Conservation (phyloP, 1,284 basidiomycete species). For the Ceratobasidium sp. region DNA sequence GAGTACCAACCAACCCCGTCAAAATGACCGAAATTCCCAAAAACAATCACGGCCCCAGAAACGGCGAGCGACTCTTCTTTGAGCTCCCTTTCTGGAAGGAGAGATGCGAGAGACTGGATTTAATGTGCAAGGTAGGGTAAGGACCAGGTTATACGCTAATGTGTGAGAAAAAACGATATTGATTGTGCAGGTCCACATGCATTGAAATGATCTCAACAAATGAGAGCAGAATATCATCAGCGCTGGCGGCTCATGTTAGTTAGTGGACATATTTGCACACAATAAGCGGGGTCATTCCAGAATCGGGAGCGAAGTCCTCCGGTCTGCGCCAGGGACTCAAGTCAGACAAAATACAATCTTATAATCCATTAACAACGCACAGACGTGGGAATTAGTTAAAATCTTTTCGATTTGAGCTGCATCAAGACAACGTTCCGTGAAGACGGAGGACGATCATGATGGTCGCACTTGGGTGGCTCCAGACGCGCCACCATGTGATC, state of each 20-base stretch:
- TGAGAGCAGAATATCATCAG: not conserved
- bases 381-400: not conserved
- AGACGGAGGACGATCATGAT: not conserved
- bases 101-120: slow-evolving; percentile 2
- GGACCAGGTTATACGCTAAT: slow-evolving; percentile 3
- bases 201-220: not conserved
- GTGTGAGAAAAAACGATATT: not conserved
- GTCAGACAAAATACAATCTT: not conserved
- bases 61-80: not conserved
- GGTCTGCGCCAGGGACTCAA: slow-evolving; percentile 11
- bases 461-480: not conserved
- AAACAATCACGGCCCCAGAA: not conserved
- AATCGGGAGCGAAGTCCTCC: not conserved
- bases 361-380: not conserved
- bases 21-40: not conserved
- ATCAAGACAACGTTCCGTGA: not conserved
- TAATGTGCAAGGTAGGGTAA: not conserved
- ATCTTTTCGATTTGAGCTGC: not conserved
- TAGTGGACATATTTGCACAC: not conserved
- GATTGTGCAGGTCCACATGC: not conserved
- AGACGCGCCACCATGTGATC: not conserved
- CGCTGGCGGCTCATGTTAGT: slow-evolving; percentile 18
- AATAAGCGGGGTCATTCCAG: not conserved
- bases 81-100: not conserved
- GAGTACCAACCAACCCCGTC: not conserved